phyloP scores from a whole-genome alignment of 2,329 filamentous ascomycete genomes.

The Cordyceps javanica region DNA sequence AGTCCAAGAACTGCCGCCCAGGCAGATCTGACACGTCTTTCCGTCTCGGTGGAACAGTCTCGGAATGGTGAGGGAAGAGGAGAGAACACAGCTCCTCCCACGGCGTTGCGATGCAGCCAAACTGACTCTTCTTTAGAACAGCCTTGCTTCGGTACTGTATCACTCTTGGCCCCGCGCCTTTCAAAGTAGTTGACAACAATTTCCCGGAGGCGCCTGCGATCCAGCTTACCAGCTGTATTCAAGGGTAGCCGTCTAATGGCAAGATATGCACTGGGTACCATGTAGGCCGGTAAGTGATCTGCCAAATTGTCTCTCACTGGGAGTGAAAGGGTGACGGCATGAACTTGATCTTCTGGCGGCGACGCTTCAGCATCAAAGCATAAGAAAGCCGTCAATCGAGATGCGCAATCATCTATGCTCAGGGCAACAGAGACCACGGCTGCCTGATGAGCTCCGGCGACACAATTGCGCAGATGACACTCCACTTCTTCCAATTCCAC shows the following conservation, averaged over 20 bases:
- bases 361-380: neutral
- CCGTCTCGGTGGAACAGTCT: neutral
- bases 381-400: neutral
- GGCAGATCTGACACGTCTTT: neutral
- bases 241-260: constrained; percentile 35
- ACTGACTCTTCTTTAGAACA: neutral
- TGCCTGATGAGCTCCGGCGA: neutral
- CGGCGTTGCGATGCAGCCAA: neutral
- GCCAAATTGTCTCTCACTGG: neutral
- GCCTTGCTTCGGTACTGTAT: neutral
- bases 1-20: neutral
- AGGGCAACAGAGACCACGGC: neutral
- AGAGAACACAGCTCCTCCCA: neutral
- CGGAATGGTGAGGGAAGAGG: neutral
- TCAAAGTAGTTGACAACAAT: neutral
- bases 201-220: constrained; percentile 28
- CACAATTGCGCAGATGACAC: neutral
- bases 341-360: neutral
- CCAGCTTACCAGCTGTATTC: constrained; percentile 36
- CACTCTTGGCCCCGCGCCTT: neutral
- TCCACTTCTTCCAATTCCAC: constrained; percentile 32
- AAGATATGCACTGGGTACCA: constrained; percentile 37
- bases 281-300: constrained; percentile 25
- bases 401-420: no score
- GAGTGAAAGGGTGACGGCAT: neutral